Conservation (phyloP, 1,284 basidiomycete genomes). For the Salmacisia buchloeana region DNA sequence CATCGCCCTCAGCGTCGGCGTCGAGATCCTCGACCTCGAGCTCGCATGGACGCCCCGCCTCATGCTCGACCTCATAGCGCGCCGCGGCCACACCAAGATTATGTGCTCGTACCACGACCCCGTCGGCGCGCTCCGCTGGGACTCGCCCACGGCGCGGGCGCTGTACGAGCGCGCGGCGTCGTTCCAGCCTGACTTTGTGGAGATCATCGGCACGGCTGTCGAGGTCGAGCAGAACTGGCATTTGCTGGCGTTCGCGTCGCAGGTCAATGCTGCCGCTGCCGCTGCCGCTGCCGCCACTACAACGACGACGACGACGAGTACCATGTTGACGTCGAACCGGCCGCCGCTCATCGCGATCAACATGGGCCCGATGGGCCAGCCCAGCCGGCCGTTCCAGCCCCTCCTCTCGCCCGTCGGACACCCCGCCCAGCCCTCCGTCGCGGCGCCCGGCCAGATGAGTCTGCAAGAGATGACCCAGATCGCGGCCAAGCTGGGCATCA, state of each 20-base stretch:
- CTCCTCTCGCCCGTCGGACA: constrained; percentile 17
- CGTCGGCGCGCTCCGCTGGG: constrained; percentile 15
- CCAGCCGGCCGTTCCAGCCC: constrained; percentile 14
- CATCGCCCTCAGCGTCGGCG: constrained; percentile 12
- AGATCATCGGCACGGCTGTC: constrained; percentile 12
- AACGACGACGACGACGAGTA: too few species aligned
- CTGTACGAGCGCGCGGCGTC: constrained; percentile 15
- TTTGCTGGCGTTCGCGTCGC: constrained; percentile 13
- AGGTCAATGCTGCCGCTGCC: constrained; percentile 10
- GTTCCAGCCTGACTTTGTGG: constrained; percentile 17
- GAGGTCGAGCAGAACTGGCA: constrained; percentile 15
- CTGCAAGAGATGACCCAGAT: constrained; percentile 11
- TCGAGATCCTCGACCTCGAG: constrained; percentile 19
- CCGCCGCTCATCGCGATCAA: constrained; percentile 22
- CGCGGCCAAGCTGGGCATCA: constrained; percentile 2
- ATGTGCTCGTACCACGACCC: constrained; percentile 17
- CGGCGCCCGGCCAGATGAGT: constrained; percentile 18
- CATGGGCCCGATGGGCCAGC: constrained; percentile 15
- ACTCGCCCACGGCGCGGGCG: constrained; percentile 6
- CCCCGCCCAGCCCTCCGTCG: constrained; percentile 14
- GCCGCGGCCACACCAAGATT: constrained; percentile 11
- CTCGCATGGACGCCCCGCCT: constrained; percentile 11
- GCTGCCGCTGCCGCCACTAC: too few species aligned
- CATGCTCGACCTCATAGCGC: background rate
- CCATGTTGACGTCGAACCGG: background rate